Evolutionary conservation across 768 basidiomycete genomes (phyloP).

Genomic region (Suillus paluster): DNA sequence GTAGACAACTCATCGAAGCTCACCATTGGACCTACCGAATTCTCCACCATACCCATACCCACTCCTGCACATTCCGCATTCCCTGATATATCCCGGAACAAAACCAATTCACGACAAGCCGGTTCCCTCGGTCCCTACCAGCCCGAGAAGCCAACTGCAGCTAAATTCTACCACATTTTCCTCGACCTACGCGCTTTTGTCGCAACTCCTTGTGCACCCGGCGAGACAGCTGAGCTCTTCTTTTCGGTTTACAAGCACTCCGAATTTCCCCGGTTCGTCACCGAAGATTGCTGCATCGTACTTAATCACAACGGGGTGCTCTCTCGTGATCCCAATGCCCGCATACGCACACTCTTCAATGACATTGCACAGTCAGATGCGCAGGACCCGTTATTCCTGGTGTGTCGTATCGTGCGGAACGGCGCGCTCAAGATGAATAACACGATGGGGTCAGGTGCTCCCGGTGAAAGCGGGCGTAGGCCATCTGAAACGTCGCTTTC

Average conservation of each 20-base stretch:
- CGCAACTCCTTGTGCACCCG: conserved; percentile 86
- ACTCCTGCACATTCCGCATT: conserved; percentile 75
- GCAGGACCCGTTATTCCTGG: conserved; percentile 83
- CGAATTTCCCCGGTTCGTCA: conserved; percentile 78
- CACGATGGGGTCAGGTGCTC: conserved; percentile 51
- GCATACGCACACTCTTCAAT: conserved; percentile 85
- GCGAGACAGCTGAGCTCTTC: conserved; percentile 91
- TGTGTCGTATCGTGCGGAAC: conserved; percentile 89
- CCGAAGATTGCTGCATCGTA: conserved; percentile 90
- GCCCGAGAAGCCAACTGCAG: conserved; percentile 45
- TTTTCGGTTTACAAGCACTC: conserved; percentile 92
- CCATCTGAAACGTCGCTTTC: conserved; percentile 56
- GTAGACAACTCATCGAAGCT: conserved; percentile 40
- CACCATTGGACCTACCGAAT: conserved; percentile 50
- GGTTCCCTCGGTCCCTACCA: conserved; percentile 38
- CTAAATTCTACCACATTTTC: conserved; percentile 88
- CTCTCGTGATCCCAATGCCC: conserved; percentile 74
- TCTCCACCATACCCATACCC: conserved; percentile 51
- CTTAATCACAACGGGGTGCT: conserved; percentile 92
- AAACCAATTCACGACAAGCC: conserved; percentile 37
- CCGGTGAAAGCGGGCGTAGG: conserved; percentile 50
- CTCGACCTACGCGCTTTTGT: conserved; percentile 93
- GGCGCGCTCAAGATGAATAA: conserved; percentile 81
- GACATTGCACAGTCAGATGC: conserved; percentile 89
- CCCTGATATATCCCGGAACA: conserved; percentile 49